Base-by-base conservation (phyloP, 768 basidiomycete genomes). In the Megacollybia marginata region DNA sequence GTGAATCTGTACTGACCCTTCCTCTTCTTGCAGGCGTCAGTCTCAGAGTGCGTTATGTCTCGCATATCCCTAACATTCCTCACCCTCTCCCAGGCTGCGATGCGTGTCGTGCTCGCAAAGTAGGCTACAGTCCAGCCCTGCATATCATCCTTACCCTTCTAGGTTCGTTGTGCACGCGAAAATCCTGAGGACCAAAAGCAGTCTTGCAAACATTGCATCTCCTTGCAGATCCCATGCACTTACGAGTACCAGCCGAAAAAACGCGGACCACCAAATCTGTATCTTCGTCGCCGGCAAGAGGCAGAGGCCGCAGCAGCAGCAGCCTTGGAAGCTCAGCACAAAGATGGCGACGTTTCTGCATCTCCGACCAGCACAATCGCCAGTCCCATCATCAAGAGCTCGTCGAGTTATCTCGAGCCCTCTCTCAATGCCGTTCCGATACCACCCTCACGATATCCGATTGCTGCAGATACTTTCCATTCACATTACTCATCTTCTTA, bases 231-330 rank as follows among this genome's bases (percentile, higher is more conserved):
- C 45, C 78, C 82, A 5, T 93, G 92, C 64, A 92, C 88, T 1
- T 95, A 93, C 57, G 87, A 91, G 61, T 94, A 94, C 63, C 87
- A 89, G 62, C 92, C 92, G 16, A 92, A 92, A 74, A 94, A 94
- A 66, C 74, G 92, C 49, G 92, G 92, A 0, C 92, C 92, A 3
- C 92, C 92, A 2, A 94, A 94, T 65, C 73, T 92, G 50, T 92
- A 91, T 63, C 69, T 92, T 44, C 80, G 88, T 38, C 76, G 88
- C 19, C 72, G 90, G 23, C 88, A 91, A 67, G 88, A 89, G 64
- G 85, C 86, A 2, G 78, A 79, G 0, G 80, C 83, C 0, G 79
- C 80, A 1, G 75, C 77, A 31, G 69, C 70, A 6, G 66, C 70
- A 19, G 70, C 66, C 35, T 68, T 71, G 33, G 53, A 65, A 16